Evolutionary conservation across 1,284 basidiomycete genomes (phyloP), one percentile per base, ranked within the genome.

Genomic region (Pseudozyma sp.): DNA sequence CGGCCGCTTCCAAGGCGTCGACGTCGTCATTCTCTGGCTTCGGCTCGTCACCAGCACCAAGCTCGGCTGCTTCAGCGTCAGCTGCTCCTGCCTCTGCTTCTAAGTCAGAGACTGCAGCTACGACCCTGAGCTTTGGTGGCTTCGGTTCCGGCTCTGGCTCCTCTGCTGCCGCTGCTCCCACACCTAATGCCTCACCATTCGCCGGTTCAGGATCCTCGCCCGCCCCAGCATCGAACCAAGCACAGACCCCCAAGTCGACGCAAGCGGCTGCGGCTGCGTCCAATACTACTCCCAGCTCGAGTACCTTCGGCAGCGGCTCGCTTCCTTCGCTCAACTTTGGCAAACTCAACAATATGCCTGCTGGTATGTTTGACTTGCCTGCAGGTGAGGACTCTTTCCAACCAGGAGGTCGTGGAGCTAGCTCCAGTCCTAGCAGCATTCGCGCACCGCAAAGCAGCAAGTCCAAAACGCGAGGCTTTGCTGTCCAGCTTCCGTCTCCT

Each of bases 341-440:
- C 52, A 65, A 65, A 55, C 52, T 68, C 38, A 59, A 52, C 49
- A 60, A 51, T 2, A 57, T 65, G n/a, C 54, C 67, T 6, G 59
- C 63, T 3, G 67, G 59, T 11, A 61, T 75, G 49, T 75, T 75
- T 43, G 72, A 75, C 52, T 60, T 75, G 12, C 72, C 72, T 1
- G 18, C 54, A 13, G 47, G 57, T 16, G 59, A 66, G 2, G 67
- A 70, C n/a, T 44, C 62, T 25, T 75, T 75, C 67, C 67, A 67
- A 42, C 72, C 72, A 18, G 72, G 72, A 47, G 72, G 48, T 31
- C 59, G 72, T 4, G 66, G 52, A 13, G 47, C 70, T 5, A 73
- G 70, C 45, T 62, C 63, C 9, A 62, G 67, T 31, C 57, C 64
- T 6, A 62, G 60, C 62, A 59, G 54, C 19, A 58, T 59, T 11